A percentile compares a stretch with the other conserved stretches of the same genome.
These are phyloP conservation scores for Castanopsis chinensis DNA, from an alignment of 306 rosid genomes.

Conservation along the genomic window DNA sequence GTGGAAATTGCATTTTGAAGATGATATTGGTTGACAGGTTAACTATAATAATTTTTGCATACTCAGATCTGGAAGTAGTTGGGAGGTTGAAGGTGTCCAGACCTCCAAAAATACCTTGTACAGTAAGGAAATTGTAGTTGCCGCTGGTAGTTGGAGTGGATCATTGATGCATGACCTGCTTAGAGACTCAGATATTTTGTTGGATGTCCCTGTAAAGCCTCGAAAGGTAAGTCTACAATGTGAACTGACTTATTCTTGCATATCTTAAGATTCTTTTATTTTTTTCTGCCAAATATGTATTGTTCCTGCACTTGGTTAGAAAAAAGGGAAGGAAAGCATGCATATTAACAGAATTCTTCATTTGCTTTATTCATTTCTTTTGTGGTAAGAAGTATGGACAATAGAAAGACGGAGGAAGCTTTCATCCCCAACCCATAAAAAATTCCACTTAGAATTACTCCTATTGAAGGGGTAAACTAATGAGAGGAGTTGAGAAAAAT, in stretches of 20 bases:
- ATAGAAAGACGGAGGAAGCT: not conserved
- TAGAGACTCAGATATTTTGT: slow-evolving; percentile 51
- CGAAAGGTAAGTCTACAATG: slow-evolving; percentile 61
- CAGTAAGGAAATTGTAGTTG: slow-evolving; percentile 71
- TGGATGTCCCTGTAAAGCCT: slow-evolving; percentile 75
- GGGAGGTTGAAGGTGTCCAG: slow-evolving; percentile 54
- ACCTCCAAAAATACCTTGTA: slow-evolving; percentile 58
- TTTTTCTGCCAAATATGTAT: slow-evolving; percentile 4
- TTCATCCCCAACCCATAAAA: not conserved
- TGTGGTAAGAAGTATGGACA: not conserved
- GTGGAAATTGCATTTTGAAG: not conserved
- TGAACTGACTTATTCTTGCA: slow-evolving; percentile 12
- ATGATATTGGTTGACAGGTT: slow-evolving; percentile 4
- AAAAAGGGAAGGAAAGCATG: not conserved
- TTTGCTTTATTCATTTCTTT: not conserved
- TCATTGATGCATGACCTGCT: slow-evolving; percentile 69
- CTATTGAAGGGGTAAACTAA: not conserved
- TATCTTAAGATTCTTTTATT: slow-evolving; percentile 12
- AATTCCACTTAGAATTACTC: not conserved
- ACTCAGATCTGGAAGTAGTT: slow-evolving; percentile 56
- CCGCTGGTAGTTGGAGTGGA: slow-evolving; percentile 98
- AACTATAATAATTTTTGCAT: slow-evolving; percentile 14
- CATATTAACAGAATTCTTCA: not conserved
- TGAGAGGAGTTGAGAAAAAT: not conserved
- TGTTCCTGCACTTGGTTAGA: not conserved